Percentiles rank a stretch among this genome's conserved stretches.
Conservation (phyloP, 352 stramenopile species). For the Achlya hypogyna region DNA sequence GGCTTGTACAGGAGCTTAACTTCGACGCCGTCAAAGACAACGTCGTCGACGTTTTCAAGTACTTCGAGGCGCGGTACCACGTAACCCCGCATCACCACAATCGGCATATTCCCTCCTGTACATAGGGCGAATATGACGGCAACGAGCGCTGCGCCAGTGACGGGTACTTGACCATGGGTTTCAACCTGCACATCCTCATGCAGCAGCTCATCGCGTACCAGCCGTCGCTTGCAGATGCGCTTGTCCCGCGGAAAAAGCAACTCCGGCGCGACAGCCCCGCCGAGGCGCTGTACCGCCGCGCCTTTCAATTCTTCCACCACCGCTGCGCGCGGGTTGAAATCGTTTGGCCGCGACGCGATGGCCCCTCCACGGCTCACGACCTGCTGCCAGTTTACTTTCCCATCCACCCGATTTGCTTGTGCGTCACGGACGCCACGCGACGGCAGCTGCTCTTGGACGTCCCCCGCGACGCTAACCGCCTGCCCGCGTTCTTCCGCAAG, state of each 20-base stretch:
- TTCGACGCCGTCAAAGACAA: constrained; percentile 59
- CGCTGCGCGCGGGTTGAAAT: constrained; percentile 60
- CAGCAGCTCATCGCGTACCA: constrained; percentile 50
- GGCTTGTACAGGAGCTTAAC: constrained; percentile 65
- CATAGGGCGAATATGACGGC: constrained; percentile 36
- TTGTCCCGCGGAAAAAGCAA: not conserved
- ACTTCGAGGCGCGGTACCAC: constrained; percentile 35
- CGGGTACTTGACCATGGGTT: constrained; percentile 59
- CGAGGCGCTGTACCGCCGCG: constrained; percentile 28
- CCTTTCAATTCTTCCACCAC: constrained; percentile 55
- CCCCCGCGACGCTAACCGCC: constrained; percentile 43
- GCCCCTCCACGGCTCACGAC: not conserved
- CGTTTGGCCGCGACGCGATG: constrained; percentile 33
- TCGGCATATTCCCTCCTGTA: not conserved
- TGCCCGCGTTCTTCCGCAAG: constrained; percentile 54
- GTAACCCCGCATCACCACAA: not conserved
- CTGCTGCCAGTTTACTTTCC: constrained; percentile 66
- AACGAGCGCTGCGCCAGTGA: constrained; percentile 54
- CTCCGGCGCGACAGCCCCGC: constrained; percentile 11
- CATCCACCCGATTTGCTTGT: constrained; percentile 65
- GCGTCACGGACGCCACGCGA: constrained; percentile 61
- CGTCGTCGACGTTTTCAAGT: constrained; percentile 42
- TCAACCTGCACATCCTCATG: constrained; percentile 71
- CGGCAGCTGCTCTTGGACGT: constrained; percentile 62
- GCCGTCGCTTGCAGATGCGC: constrained; percentile 20